These are phyloP conservation scores for Trichophaea hybrida DNA, from an alignment of 2,329 filamentous ascomycete species.

Conservation along the genomic window DNA sequence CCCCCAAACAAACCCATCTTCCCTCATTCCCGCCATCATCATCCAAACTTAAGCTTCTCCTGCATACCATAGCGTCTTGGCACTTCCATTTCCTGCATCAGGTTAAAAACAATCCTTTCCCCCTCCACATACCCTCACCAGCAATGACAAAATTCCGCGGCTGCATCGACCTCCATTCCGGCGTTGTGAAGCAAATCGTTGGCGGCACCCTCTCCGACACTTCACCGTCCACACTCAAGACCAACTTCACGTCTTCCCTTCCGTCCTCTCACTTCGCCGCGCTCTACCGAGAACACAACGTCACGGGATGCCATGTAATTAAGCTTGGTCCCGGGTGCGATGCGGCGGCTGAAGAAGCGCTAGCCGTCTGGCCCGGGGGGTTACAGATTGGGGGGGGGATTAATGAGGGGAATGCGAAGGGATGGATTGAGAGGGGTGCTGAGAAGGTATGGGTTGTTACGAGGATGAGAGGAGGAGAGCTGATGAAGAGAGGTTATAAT, in stretches of 20 bases:
- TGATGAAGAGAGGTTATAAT: slow-evolving; percentile 64
- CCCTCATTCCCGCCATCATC: too few relatives aligned
- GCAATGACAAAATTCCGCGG: slow-evolving; percentile 86
- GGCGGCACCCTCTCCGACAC: slow-evolving; percentile 69
- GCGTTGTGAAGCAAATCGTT: slow-evolving; percentile 95
- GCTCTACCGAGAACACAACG: slow-evolving; percentile 60
- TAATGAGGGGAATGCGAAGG: slow-evolving; percentile 63
- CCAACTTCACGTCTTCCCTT: slow-evolving; percentile 80
- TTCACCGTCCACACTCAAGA: slow-evolving; percentile 52
- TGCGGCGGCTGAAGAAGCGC: slow-evolving; percentile 60
- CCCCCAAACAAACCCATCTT: too few relatives aligned
- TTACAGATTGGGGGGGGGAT: slow-evolving; percentile 93
- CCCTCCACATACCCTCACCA: slow-evolving; percentile 3
- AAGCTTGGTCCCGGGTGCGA: slow-evolving; percentile 88
- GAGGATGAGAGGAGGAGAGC: background rate
- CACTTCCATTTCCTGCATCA: too few relatives aligned
- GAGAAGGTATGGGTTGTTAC: slow-evolving; percentile 53
- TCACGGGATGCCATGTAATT: slow-evolving; percentile 81
- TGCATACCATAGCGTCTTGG: too few relatives aligned
- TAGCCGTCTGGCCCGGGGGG: slow-evolving; percentile 61
- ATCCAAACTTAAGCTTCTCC: too few relatives aligned
- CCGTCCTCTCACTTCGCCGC: slow-evolving; percentile 67
- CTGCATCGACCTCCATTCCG: slow-evolving; percentile 95
- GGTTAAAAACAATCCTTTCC: background rate
- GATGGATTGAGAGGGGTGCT: slow-evolving; percentile 71